phyloP scores from a whole-genome alignment of 2,329 filamentous ascomycete genomes.

The Westerdykella sp. region DNA sequence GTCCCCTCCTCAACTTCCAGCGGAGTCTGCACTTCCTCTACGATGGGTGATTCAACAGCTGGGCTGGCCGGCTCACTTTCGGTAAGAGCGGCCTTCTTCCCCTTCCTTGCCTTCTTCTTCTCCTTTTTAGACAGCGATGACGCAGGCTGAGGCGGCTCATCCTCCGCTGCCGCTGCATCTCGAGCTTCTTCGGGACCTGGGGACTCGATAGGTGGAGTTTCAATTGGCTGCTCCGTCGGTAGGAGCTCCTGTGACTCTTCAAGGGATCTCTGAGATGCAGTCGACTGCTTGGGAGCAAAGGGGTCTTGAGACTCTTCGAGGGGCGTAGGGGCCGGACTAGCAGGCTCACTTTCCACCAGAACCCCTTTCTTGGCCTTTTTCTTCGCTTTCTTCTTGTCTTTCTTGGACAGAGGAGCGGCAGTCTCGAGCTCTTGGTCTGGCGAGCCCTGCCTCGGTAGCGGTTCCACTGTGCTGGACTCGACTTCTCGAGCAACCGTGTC shows the following conservation, averaged over 20 bases:
- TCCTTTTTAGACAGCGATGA: slow-evolving; percentile 8
- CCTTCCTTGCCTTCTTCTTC: slow-evolving; percentile 9
- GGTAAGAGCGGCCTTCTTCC: slow-evolving; percentile 4
- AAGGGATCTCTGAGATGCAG: no score
- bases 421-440: not conserved
- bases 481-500: no score
- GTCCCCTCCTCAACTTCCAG: not conserved
- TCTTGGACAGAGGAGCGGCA: slow-evolving; percentile 6
- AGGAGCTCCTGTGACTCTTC: no score
- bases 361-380: slow-evolving; percentile 6
- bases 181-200: no score
- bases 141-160: not conserved
- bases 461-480: no score
- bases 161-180: not conserved
- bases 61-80: slow-evolving; percentile 3
- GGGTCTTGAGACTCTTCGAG: not conserved
- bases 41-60: slow-evolving; percentile 2
- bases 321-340: slow-evolving; percentile 2
- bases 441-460: not conserved
- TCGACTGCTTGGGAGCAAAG: no score
- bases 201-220: no score
- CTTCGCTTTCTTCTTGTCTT: slow-evolving; percentile 8
- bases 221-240: no score
- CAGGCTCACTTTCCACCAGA: slow-evolving; percentile 1
- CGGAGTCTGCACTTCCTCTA: not conserved